Conservation (phyloP, 2,329 filamentous ascomycete genomes). For the Curvularia sp. region DNA sequence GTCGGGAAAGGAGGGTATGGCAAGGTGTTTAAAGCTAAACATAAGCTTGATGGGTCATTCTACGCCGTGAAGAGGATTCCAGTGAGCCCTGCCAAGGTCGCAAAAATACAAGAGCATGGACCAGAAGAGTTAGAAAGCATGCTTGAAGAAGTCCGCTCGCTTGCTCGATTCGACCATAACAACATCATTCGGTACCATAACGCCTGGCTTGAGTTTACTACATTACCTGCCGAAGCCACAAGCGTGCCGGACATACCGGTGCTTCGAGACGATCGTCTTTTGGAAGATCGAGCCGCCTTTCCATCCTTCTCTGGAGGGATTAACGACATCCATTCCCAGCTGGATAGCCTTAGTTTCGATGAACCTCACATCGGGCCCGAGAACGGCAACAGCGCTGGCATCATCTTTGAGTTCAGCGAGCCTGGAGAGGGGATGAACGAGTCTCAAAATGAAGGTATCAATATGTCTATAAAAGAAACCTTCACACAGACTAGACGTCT, state of each 20-base stretch:
- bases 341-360: conserved; percentile 29
- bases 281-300: conserved; percentile 31
- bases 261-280: conserved; percentile 31
- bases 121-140: conserved; percentile 63
- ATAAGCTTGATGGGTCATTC: conserved; percentile 66
- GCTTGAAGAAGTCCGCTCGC: conserved; percentile 66
- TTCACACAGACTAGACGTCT: conserved; percentile 42
- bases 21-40: conserved; percentile 67
- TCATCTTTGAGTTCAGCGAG: conserved; percentile 45
- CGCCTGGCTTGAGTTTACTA: conserved; percentile 66
- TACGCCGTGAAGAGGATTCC: conserved; percentile 74
- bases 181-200: conserved; percentile 73
- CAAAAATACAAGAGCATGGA: conserved; percentile 60
- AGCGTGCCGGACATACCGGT: conserved; percentile 13
- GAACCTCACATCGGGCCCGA: conserved; percentile 23
- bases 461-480: conserved; percentile 31
- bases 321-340: conserved; percentile 20
- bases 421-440: conserved; percentile 23
- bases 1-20: conserved; percentile 72
- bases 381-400: conserved; percentile 28
- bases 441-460: conserved; percentile 15
- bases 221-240: conserved; percentile 22
- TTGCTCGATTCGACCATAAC: conserved; percentile 68
- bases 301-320: conserved; percentile 21
- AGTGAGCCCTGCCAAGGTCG: conserved; percentile 61